Evolutionary conservation across 176 grass and related monocot species (phyloP).

Genomic region (Eleusine indica): DNA sequence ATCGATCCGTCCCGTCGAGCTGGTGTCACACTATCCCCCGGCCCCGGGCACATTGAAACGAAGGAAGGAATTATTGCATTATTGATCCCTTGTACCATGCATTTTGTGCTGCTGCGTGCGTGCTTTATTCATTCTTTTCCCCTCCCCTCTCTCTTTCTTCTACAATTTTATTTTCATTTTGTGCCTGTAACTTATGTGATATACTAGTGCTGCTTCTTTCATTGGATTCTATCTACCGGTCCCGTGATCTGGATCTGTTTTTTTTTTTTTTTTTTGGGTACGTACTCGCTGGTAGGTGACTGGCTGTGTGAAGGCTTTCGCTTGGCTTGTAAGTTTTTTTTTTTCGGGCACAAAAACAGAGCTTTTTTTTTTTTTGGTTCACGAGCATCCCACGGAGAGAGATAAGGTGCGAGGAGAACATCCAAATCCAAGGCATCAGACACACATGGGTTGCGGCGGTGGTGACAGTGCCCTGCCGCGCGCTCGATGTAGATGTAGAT

Average conservation of each 20-base stretch:
- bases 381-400: background rate
- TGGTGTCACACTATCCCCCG: background rate
- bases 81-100: slow-evolving; percentile 30
- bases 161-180: background rate
- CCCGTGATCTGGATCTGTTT: slow-evolving; percentile 23
- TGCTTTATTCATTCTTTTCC: slow-evolving; percentile 51
- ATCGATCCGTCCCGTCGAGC: slow-evolving; percentile 37
- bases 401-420: background rate
- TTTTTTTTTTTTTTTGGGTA: background rate
- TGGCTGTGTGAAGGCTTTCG: background rate
- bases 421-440: slow-evolving; percentile 19
- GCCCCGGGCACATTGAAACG: background rate
- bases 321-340: slow-evolving; percentile 32
- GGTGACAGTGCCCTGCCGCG: background rate
- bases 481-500: slow-evolving; percentile 23
- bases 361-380: background rate
- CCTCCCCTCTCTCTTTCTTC: background rate
- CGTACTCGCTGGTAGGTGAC: too few species aligned
- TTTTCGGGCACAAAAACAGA: background rate
- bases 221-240: background rate
- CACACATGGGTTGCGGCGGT: background rate
- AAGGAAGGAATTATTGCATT: background rate
- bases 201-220: slow-evolving; percentile 36
- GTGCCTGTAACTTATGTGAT: slow-evolving; percentile 54
- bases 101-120: slow-evolving; percentile 40